phyloP scores from a whole-genome alignment of 257 asterid genomes.

The Fraxinus cuspidata region DNA sequence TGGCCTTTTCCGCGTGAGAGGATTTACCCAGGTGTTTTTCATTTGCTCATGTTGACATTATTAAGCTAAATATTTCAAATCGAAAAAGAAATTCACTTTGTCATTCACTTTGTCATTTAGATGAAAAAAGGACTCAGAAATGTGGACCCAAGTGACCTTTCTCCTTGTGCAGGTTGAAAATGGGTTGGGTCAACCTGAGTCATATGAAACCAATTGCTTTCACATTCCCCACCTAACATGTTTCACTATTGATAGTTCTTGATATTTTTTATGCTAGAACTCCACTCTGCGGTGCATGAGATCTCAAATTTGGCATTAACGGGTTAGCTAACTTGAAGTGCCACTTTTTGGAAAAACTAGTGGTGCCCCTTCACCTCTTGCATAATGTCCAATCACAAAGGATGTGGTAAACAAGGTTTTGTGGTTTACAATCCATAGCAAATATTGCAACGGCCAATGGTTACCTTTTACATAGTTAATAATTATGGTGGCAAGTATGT shows the following conservation, averaged over 20 bases:
- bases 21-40: constrained; percentile 82
- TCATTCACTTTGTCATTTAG: too few species aligned
- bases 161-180: neutral
- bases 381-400: neutral
- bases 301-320: neutral
- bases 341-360: neutral
- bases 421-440: neutral
- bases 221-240: neutral
- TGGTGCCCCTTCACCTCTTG: neutral
- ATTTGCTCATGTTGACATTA: constrained; percentile 5
- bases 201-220: neutral
- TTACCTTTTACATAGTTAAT: neutral
- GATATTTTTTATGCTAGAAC: neutral
- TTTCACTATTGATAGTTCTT: neutral
- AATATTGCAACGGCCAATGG: neutral
- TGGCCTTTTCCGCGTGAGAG: constrained; percentile 96
- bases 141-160: neutral
- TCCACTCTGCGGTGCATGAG: neutral
- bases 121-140: too few species aligned
- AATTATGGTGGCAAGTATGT: neutral
- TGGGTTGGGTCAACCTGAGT: neutral
- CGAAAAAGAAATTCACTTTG: too few species aligned
- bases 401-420: neutral
- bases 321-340: neutral
- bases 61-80: too few species aligned